Evolutionary conservation across 1,139 yeast species (phyloP).

Genomic region (Waltiozyma sp.): DNA sequence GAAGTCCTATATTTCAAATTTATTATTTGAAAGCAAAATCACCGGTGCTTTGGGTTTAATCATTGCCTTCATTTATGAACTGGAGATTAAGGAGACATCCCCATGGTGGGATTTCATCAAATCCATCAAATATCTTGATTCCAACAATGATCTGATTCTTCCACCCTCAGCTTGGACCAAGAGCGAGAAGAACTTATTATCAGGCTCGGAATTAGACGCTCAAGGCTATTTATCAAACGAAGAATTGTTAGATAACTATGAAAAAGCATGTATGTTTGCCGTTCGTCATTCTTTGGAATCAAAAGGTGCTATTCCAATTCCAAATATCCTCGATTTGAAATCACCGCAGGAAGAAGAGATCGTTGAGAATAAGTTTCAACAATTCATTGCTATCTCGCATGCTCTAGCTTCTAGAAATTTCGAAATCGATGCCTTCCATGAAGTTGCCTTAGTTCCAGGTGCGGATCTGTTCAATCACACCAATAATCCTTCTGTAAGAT

Average conservation of each 20-base stretch:
- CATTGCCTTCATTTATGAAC: slow-evolving; percentile 64
- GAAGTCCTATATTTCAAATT: slow-evolving; percentile 56
- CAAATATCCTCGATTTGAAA: slow-evolving; percentile 8
- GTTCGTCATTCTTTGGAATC: slow-evolving; percentile 10
- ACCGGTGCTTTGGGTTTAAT: slow-evolving; percentile 61
- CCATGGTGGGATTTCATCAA: slow-evolving; percentile 70
- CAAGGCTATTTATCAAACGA: slow-evolving; percentile 50
- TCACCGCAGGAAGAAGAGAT: slow-evolving; percentile 14
- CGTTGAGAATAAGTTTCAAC: slow-evolving; percentile 15
- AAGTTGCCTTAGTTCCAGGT: slow-evolving; percentile 74
- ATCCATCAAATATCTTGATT: slow-evolving; percentile 30
- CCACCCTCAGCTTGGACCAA: slow-evolving; percentile 64
- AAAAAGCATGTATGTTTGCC: slow-evolving; percentile 43
- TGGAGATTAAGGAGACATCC: slow-evolving; percentile 38
- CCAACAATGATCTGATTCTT: slow-evolving; percentile 22
- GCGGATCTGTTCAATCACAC: slow-evolving; percentile 84
- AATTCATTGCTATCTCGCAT: slow-evolving; percentile 42
- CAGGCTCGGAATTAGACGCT: slow-evolving; percentile 58
- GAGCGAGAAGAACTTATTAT: slow-evolving; percentile 33
- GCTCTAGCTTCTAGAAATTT: slow-evolving; percentile 72
- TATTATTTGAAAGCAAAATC: slow-evolving; percentile 47
- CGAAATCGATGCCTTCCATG: slow-evolving; percentile 65
- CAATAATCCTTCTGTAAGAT: slow-evolving; percentile 54
- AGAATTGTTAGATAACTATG: slow-evolving; percentile 47
- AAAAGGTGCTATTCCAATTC: slow-evolving; percentile 10